phyloP scores from a whole-genome alignment of 495 filamentous ascomycete species.

The Xylaria venustula region DNA sequence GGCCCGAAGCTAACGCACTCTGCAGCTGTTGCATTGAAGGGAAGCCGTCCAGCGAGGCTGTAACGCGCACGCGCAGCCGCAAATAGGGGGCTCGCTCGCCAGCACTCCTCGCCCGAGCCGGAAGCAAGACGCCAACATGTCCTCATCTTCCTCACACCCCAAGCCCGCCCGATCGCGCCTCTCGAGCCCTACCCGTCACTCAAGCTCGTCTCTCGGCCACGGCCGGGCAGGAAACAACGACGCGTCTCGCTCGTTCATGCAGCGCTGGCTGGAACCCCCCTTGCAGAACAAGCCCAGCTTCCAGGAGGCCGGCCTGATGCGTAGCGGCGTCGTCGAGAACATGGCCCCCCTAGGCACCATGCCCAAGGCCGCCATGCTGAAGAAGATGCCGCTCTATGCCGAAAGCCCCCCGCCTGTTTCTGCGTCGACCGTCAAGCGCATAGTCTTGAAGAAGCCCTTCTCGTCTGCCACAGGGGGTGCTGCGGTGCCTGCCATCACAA shows the following conservation, averaged over 20 bases:
- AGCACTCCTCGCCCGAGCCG: background rate
- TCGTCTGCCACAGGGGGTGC: conserved; percentile 16
- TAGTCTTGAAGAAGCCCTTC: conserved; percentile 39
- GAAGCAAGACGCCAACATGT: conserved; percentile 23
- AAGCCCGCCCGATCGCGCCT: conserved; percentile 51
- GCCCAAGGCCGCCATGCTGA: conserved; percentile 51
- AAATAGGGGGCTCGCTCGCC: conserved; percentile 18
- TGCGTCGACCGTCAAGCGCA: conserved; percentile 31
- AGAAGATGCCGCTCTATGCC: conserved; percentile 31
- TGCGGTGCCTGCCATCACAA: conserved; percentile 9
- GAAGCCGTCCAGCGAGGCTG: conserved; percentile 9
- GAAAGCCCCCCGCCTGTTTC: conserved; percentile 22
- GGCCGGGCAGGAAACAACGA: conserved; percentile 32
- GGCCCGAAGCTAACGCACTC: background rate
- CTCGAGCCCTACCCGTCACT: conserved; percentile 50
- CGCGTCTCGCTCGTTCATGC: conserved; percentile 40
- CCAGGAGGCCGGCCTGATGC: conserved; percentile 61
- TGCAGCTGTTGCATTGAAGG: conserved; percentile 2
- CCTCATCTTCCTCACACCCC: conserved; percentile 34
- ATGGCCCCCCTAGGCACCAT: conserved; percentile 68
- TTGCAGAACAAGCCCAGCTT: conserved; percentile 67
- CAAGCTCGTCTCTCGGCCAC: conserved; percentile 31
- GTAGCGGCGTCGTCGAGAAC: conserved; percentile 63
- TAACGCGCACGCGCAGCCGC: conserved; percentile 12
- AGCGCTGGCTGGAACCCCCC: conserved; percentile 71